Evolutionary conservation across 176 grass and related monocot genomes (phyloP), one percentile per base, ranked within the genome.

Genomic region (Lolium multiflorum): DNA sequence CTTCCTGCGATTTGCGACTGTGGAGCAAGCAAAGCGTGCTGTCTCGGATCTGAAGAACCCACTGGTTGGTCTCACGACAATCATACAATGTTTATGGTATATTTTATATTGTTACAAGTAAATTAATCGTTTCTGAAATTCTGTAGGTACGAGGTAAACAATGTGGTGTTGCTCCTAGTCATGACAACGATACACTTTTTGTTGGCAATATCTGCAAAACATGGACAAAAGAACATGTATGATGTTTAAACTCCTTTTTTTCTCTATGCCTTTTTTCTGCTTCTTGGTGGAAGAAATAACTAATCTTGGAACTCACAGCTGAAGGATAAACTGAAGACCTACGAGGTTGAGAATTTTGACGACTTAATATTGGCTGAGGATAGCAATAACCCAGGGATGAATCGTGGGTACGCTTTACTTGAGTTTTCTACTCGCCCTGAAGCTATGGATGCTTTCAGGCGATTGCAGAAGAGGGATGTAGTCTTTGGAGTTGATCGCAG

Each of bases 191-290:
- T 74, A 98, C 92, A 25, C 89, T 98, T 65, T 98, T 98, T 92
- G 88, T 98, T 26, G 94, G 94, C 37, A 96, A 98, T 82, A 96
- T 98, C 44, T 96, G 97, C 87, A 98, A 96, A 87, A 92, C 93
- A 89, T 98, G 97, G 97, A 96, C 93, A 2, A 95, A 91, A 85
- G 97, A 96, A 83, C 88, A 89, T 77, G 97, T 96, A 92, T 91
- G 68, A 62, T 66, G 64, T 38, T 86, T 66, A 8, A 20, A 80
- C 52, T 31, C 31, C 37, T n/a, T 44, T 84, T 85, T 70, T 21
- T 12, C 10, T 41, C 61, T 11, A 86, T 84, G 39, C 76, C 62
- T 15, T 12, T 61, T 52, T 49, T 68, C 61, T 55, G 37, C 72
- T 76, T 84, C 46, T 90, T 63, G 20, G 28, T 74, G 26, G 20